phyloP scores from a whole-genome alignment of 2,329 filamentous ascomycete species.

The Aspergillus eucalypticola region DNA sequence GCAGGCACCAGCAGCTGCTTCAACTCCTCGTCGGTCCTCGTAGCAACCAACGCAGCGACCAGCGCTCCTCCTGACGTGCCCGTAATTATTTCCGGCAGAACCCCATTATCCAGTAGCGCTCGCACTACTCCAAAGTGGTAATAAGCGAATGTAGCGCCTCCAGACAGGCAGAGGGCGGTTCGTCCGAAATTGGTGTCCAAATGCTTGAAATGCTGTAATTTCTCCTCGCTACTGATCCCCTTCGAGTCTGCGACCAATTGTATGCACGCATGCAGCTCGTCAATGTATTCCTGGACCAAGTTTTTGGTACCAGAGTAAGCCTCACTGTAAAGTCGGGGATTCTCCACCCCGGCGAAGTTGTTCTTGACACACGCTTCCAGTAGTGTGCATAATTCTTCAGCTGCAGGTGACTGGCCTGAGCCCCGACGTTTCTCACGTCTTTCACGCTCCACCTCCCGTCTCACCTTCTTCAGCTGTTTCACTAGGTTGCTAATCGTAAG shows the following conservation, averaged over 20 bases:
- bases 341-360: constrained; percentile 95
- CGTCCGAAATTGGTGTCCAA: constrained; percentile 88
- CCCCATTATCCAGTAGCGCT: constrained; percentile 79
- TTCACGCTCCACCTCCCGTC: constrained; percentile 43
- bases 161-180: constrained; percentile 88
- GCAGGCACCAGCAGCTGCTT: constrained; percentile 82
- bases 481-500: constrained; percentile 77
- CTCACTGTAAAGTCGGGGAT: constrained; percentile 90
- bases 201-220: constrained; percentile 81
- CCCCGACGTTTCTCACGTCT: constrained; percentile 28
- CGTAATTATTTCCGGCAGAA: constrained; percentile 91
- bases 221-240: constrained; percentile 69
- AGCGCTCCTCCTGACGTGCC: constrained; percentile 93
- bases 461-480: constrained; percentile 64
- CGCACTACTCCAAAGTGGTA: constrained; percentile 95
- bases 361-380: constrained; percentile 94
- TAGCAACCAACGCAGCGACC: constrained; percentile 82
- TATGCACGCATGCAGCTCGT: constrained; percentile 64
- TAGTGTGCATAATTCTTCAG: constrained; percentile 75
- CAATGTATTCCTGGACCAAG: constrained; percentile 83
- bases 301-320: constrained; percentile 98
- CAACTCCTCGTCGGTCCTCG: constrained; percentile 87
- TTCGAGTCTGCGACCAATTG: constrained; percentile 68
- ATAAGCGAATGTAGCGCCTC: constrained; percentile 91
- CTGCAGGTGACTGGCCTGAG: constrained; percentile 48